These are phyloP conservation scores for Vigna radiata DNA, from an alignment of 306 rosid species.

Conservation along the genomic window DNA sequence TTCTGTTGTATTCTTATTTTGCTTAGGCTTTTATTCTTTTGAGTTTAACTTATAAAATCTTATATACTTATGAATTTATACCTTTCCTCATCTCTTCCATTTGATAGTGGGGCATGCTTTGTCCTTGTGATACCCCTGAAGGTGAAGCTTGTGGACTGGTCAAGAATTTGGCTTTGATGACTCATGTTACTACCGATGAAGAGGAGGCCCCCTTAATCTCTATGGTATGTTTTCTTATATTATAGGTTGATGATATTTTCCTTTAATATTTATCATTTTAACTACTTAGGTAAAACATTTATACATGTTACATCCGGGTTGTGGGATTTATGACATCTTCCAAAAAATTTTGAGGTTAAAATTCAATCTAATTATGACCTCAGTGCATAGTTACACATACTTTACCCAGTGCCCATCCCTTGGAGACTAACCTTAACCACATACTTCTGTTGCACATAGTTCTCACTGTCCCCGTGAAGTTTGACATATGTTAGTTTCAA, in stretches of 20 bases:
- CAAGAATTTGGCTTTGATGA: conserved; percentile 92
- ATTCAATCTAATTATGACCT: neutral
- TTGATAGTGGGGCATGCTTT: conserved; percentile 97
- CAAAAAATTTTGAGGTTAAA: neutral
- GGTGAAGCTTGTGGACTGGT: conserved; percentile 97
- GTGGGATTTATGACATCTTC: conserved; percentile 6
- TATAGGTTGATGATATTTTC: conserved; percentile 24
- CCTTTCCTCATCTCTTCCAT: conserved; percentile 29
- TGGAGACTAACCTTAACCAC: neutral
- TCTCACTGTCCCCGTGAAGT: neutral
- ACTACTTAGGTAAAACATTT: neutral
- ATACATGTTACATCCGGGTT: conserved; percentile 14
- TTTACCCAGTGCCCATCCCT: neutral
- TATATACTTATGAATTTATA: conserved; percentile 3
- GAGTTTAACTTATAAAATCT: neutral
- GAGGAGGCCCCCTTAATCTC: conserved; percentile 81
- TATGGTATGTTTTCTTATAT: conserved; percentile 55
- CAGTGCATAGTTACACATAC: neutral
- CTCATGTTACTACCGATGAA: conserved; percentile 97
- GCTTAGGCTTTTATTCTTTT: conserved; percentile 10
- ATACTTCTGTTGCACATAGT: neutral
- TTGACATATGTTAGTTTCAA: neutral
- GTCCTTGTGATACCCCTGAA: conserved; percentile 99
- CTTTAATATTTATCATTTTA: neutral
- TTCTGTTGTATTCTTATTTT: neutral